These are phyloP conservation scores for Arthroderma uncinatum DNA, from an alignment of 2,329 filamentous ascomycete species.

Conservation along the genomic window DNA sequence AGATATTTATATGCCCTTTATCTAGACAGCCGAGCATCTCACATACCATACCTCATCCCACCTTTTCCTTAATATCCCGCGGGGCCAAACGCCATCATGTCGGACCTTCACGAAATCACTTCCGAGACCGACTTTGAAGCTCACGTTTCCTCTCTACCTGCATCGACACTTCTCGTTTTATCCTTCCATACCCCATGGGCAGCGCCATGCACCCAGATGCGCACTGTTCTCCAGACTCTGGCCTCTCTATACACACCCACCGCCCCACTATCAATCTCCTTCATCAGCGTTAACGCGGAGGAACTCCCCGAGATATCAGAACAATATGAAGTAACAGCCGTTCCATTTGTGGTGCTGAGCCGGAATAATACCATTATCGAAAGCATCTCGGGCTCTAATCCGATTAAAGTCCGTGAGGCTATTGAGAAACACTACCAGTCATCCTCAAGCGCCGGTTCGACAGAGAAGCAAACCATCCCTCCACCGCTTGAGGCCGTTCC, in stretches of 20 bases:
- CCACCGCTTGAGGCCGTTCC: conserved; percentile 32
- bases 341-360: conserved; percentile 80
- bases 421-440: conserved; percentile 69
- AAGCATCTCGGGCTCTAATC: conserved; percentile 81
- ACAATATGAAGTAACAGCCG: conserved; percentile 83
- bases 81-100: conserved; percentile 44
- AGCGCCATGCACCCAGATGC: conserved; percentile 90
- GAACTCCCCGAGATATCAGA: conserved; percentile 87
- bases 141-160: conserved; percentile 53
- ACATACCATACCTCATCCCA: neutral
- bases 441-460: conserved; percentile 23
- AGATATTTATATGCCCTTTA: neutral
- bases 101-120: conserved; percentile 64
- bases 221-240: conserved; percentile 70
- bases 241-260: conserved; percentile 70
- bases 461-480: conserved; percentile 27
- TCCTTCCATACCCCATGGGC: conserved; percentile 98
- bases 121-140: conserved; percentile 62
- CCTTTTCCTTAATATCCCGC: neutral
- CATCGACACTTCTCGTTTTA: conserved; percentile 65
- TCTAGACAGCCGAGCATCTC: neutral
- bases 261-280: conserved; percentile 57
- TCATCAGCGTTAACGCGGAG: conserved; percentile 88
- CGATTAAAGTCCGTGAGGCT: conserved; percentile 67
- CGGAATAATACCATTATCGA: conserved; percentile 66